Conservation (phyloP, 2,329 filamentous ascomycete species). For the Epichloe festucae region DNA sequence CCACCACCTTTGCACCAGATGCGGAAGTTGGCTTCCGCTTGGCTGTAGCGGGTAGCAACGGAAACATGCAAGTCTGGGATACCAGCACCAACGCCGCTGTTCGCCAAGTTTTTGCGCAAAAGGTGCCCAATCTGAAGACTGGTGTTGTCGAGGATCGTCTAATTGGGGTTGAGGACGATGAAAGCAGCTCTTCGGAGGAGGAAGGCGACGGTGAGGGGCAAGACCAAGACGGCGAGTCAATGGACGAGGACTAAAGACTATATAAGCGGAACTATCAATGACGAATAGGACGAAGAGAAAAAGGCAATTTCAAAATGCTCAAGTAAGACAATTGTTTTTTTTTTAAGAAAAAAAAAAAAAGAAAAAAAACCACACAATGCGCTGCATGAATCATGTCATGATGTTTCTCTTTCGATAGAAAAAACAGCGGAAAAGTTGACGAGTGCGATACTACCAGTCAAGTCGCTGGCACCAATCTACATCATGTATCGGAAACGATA, state of each 20-base stretch:
- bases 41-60: constrained; percentile 89
- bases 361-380: background rate
- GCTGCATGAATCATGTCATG: background rate
- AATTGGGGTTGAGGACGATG: constrained; percentile 57
- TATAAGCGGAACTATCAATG: background rate
- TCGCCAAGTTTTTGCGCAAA: constrained; percentile 66
- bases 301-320: background rate
- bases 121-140: constrained; percentile 45
- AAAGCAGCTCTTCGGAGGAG: constrained; percentile 48
- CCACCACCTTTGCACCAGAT: constrained; percentile 80
- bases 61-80: constrained; percentile 88
- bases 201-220: constrained; percentile 42
- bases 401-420: background rate
- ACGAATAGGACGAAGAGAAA: background rate
- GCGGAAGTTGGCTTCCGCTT: constrained; percentile 82
- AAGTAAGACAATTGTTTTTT: background rate
- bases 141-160: constrained; percentile 59
- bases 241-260: constrained; percentile 13
- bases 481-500: no score
- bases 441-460: no score
- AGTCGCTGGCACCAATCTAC: no score
- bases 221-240: constrained; percentile 11
- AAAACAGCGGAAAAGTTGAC: no score
- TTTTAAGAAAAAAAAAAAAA: background rate
- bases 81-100: constrained; percentile 86